Evolutionary conservation across 179 eudicot species (phyloP), one percentile per base, ranked within the genome.

Genomic region (Drosera spatulata): DNA sequence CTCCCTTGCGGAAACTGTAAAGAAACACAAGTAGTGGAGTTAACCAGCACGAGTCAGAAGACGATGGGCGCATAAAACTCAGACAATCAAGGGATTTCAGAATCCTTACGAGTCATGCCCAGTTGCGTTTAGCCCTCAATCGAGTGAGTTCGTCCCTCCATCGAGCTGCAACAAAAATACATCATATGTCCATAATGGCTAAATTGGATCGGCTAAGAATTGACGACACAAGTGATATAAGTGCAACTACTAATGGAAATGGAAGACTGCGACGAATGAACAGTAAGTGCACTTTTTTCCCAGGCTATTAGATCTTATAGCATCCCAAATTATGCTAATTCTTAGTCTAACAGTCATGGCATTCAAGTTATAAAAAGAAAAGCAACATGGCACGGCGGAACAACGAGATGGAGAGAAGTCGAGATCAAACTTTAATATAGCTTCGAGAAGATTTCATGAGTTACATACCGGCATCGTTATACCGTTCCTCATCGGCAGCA

Each of bases 131-230:
- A 42, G 90, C 75, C 37, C 96, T 79, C 41, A 81, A 73, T 72
- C 79, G 81, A 22, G 83, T 83, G 51, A 88, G 86, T 70, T 77
- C 77, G 73, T 83, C 87, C 83, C 95, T 86, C 90, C 86, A 88
- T 58, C 77, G 73, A 61, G 94, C 96, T 88, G 84, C 60, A 56
- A 22, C 33, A 22, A 22, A 22, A 22, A 22, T 22, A 22, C 33
- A 22, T 33, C 54, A 56, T 2, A 9, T 4, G 12, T 3, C 48
- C 14, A 58, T 9, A 55, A 22, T 22, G 33, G 33, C 1, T 22
- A 22, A 22, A 22, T 22, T 22, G 33, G 33, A 22, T 22, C 33
- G 33, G 33, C 33, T 22, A 22, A 22, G 33, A 22, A 22, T 22
- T 22, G 33, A 22, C 1, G 33, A 1, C 33, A 22, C 33, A 22